phyloP scores from a whole-genome alignment of 495 filamentous ascomycete species.

The Xylaria flabelliformis region DNA sequence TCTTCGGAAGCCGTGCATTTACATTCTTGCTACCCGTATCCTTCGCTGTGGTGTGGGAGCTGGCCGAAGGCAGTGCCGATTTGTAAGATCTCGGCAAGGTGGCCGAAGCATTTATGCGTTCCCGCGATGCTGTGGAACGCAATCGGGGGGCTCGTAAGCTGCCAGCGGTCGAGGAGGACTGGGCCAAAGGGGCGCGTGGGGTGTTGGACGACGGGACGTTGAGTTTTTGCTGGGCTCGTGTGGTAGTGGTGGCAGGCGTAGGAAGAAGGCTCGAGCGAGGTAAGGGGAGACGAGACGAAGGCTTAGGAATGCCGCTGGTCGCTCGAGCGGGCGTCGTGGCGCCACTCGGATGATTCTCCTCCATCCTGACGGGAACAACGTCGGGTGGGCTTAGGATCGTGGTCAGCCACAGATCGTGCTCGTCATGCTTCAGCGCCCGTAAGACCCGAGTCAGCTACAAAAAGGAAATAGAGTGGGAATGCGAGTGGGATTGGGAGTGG shows the following conservation, averaged over 20 bases:
- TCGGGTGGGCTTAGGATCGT: neutral
- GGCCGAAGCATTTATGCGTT: conserved; percentile 43
- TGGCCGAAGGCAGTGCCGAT: conserved; percentile 30
- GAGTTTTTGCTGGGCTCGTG: conserved; percentile 22
- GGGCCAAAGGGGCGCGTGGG: conserved; percentile 26
- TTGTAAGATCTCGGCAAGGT: conserved; percentile 34
- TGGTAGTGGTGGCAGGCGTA: conserved; percentile 7
- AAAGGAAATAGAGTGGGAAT: neutral
- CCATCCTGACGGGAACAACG: conserved; percentile 40
- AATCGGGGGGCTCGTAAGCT: conserved; percentile 49
- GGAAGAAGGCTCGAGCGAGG: conserved; percentile 37
- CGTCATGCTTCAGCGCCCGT: conserved; percentile 1
- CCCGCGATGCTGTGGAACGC: conserved; percentile 49
- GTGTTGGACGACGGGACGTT: conserved; percentile 30
- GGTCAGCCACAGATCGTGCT: neutral
- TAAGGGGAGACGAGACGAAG: conserved; percentile 41
- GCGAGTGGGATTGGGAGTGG: too few relatives aligned
- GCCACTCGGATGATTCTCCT: conserved; percentile 36
- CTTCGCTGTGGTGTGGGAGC: conserved; percentile 29
- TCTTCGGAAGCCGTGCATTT: conserved; percentile 26
- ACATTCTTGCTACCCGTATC: conserved; percentile 29
- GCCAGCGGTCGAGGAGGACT: conserved; percentile 12
- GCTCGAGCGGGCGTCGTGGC: conserved; percentile 17
- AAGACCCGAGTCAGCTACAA: neutral
- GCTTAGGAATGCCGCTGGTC: conserved; percentile 38